Percentiles rank a stretch among this genome's conserved stretches.
These are phyloP conservation scores for Rhododendron simsii DNA, from an alignment of 148 eudicot genomes.

Conservation along the genomic window DNA sequence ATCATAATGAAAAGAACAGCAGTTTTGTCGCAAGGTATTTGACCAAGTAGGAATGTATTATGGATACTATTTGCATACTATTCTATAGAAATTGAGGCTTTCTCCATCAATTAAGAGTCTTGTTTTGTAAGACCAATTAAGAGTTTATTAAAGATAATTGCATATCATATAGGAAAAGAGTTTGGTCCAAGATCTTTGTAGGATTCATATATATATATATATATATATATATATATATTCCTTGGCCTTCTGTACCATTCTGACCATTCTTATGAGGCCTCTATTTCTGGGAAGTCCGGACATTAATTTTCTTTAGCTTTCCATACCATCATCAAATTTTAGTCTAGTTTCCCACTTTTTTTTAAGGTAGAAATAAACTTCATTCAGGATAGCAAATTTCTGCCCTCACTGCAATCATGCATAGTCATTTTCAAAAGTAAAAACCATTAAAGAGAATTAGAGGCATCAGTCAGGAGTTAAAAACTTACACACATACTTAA, in stretches of 20 bases:
- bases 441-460: neutral
- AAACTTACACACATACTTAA: slow-evolving; percentile 33
- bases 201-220: too few relatives aligned
- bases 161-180: neutral
- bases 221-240: too few relatives aligned
- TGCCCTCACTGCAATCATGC: neutral
- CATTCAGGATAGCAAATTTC: neutral
- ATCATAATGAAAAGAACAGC: neutral
- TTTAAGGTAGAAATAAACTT: neutral
- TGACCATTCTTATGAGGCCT: neutral
- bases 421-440: neutral
- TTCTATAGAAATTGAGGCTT: neutral
- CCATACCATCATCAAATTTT: neutral
- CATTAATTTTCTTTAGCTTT: neutral
- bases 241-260: neutral
- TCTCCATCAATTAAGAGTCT: neutral
- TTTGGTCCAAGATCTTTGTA: neutral
- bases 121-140: neutral
- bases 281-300: neutral
- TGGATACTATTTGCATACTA: neutral
- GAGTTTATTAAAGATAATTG: neutral
- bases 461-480: neutral
- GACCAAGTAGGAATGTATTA: neutral
- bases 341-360: neutral
- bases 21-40: neutral